phyloP scores from a whole-genome alignment of 2,329 filamentous ascomycete species.

The Fusarium buharicum region DNA sequence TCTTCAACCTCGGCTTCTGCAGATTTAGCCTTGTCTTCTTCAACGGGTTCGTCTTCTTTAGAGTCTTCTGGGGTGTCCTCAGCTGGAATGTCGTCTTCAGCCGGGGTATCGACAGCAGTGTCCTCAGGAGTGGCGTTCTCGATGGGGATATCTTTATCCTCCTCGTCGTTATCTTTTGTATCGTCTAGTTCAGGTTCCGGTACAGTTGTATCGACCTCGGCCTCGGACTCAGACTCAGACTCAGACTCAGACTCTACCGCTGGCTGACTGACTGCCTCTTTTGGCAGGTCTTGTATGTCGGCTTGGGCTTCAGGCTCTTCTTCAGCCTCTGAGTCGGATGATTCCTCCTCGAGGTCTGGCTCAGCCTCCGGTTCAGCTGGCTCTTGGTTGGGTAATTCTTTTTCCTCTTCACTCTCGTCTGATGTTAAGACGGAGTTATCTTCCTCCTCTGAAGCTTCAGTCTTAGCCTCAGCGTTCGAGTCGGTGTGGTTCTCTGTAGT shows the following conservation, averaged over 20 bases:
- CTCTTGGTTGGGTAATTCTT: constrained; percentile 9
- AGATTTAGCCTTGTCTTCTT: constrained; percentile 17
- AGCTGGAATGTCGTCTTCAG: background rate
- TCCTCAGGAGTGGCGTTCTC: constrained; percentile 25
- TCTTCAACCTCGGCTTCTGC: constrained; percentile 20
- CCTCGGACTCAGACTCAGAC: constrained; percentile 6
- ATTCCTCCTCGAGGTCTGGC: background rate
- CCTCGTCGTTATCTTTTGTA: constrained; percentile 17
- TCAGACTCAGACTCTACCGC: constrained; percentile 4
- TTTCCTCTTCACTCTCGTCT: constrained; percentile 18
- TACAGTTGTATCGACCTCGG: constrained; percentile 11
- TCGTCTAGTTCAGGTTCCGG: constrained; percentile 17
- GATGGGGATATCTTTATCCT: constrained; percentile 12
- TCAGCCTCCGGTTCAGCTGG: background rate
- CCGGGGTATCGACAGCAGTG: constrained; percentile 14
- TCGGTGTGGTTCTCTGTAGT: constrained; percentile 23
- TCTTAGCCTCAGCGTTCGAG: constrained; percentile 20
- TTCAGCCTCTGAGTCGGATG: constrained; percentile 4
- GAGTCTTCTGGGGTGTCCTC: constrained; percentile 19
- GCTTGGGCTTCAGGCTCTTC: constrained; percentile 2
- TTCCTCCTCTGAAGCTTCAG: constrained; percentile 22
- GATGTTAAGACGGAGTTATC: constrained; percentile 8
- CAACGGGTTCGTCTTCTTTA: constrained; percentile 13
- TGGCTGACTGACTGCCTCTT: constrained; percentile 12
- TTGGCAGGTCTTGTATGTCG: constrained; percentile 9